Conservation (phyloP, 768 basidiomycete species). For the Lactarius indigo region DNA sequence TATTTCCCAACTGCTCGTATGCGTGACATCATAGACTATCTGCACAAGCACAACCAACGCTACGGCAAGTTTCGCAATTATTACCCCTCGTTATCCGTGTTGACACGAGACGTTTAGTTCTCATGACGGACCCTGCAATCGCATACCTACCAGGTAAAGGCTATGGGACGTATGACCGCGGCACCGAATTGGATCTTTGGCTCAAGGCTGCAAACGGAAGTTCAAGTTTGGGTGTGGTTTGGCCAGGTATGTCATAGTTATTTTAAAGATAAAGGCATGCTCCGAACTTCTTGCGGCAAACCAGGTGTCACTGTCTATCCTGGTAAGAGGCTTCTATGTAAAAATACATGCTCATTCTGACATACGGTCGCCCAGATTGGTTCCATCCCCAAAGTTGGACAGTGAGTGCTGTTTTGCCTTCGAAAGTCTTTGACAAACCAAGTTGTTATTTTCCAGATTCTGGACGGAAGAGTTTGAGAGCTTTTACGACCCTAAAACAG, state of each 20-base stretch:
- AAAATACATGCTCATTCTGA: background rate
- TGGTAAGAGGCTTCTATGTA: constrained; percentile 33
- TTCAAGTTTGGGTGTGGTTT: constrained; percentile 53
- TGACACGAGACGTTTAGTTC: constrained; percentile 36
- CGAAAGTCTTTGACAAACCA: background rate
- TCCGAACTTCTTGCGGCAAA: background rate
- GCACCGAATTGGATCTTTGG: constrained; percentile 51
- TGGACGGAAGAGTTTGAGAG: constrained; percentile 60
- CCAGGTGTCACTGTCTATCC: constrained; percentile 56
- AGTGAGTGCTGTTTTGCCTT: constrained; percentile 35
- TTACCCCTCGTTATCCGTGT: background rate
- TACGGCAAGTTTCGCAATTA: constrained; percentile 41
- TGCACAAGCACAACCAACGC: constrained; percentile 57
- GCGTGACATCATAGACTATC: constrained; percentile 60
- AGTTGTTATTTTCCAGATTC: constrained; percentile 36
- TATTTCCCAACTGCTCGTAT: constrained; percentile 63
- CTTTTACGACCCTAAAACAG: constrained; percentile 51
- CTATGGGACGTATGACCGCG: constrained; percentile 55
- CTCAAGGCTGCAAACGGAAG: constrained; percentile 61
- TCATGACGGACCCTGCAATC: constrained; percentile 75
- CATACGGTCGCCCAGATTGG: constrained; percentile 44
- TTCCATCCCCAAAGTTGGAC: constrained; percentile 50
- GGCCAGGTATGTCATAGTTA: constrained; percentile 47
- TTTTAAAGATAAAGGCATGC: background rate
- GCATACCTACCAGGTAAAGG: constrained; percentile 45